Evolutionary conservation across 371 early-diverging fungal genomes (phyloP), one percentile per base, ranked within the genome.

Genomic region (Rhizomucor miehei): DNA sequence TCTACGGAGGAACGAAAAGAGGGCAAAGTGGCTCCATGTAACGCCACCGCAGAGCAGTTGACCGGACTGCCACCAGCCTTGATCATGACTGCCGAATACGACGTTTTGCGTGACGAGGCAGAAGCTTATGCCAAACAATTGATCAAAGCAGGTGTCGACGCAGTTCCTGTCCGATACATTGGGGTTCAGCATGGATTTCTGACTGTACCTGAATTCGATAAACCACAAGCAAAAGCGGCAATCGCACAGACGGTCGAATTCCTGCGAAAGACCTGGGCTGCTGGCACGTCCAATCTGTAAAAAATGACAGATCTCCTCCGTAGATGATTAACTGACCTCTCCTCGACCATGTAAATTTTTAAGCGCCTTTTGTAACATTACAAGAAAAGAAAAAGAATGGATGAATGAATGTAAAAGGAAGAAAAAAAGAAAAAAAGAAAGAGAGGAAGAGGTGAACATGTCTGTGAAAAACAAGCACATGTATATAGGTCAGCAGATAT

Each of bases 81-180:
- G 19, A 41, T 73, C 0, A 49, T 73, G 2, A 66, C 62, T 3
- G 66, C 67, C 21, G 67, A 69, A 34, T 55, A 20, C 14, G 73
- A 73, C 52, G 60, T 63, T 0, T 50, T 73, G 44, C 59, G 69
- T 52, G 60, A 59, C 36, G 73, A 73, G 19, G 69, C 62, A 16
- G 73, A 73, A 41, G 48, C 29, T 0, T 73, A 64, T 52, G 66
- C 49, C 1, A 48, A 52, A 8, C 56, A 54, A 14, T 25, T 73
- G 12, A 39, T n/a, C 2, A n/a, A 55, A 12, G 73, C 73, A 10
- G 69, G 67, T 24, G 69, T 73, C 1, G 47, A 59, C n/a, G 50
- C 60, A 12, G 25, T 64, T 0, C 46, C 47, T 4, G 48, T 51
- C 1, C 57, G 69, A 3, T 65, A 63, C 40, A 19, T 56, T 4